phyloP scores from a whole-genome alignment of 441 rosid species.

The Eruca vesicaria region DNA sequence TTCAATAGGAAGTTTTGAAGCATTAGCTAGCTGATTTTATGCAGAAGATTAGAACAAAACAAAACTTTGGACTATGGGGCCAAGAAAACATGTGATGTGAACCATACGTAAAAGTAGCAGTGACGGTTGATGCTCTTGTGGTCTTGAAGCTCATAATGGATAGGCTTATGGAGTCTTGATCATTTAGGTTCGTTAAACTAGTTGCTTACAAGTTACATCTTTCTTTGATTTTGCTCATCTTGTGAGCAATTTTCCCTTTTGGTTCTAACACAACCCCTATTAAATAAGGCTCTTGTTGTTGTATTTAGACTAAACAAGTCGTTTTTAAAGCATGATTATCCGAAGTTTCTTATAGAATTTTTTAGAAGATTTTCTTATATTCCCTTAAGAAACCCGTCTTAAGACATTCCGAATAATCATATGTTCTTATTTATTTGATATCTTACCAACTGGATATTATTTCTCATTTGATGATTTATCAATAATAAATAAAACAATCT shows the following conservation, averaged over 20 bases:
- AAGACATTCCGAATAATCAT: no score
- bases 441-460: neutral
- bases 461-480: neutral
- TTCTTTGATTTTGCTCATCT: neutral
- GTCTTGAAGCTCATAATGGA: conserved; percentile 78
- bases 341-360: no score
- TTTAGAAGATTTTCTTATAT: no score
- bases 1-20: no score
- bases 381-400: no score
- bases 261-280: neutral
- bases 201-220: no score
- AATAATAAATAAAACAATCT: neutral
- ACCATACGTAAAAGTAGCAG: conserved; percentile 82
- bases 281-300: conserved; percentile 20
- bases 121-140: conserved; percentile 78
- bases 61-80: no score
- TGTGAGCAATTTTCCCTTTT: neutral
- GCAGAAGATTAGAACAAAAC: no score
- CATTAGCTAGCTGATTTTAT: no score
- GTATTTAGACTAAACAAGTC: neutral
- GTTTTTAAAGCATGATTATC: no score
- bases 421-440: neutral
- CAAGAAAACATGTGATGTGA: no score
- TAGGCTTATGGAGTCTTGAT: conserved; percentile 61
- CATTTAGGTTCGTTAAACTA: no score